Conservation (phyloP, 371 early-diverging fungal genomes). For the Mucor racemosus region DNA sequence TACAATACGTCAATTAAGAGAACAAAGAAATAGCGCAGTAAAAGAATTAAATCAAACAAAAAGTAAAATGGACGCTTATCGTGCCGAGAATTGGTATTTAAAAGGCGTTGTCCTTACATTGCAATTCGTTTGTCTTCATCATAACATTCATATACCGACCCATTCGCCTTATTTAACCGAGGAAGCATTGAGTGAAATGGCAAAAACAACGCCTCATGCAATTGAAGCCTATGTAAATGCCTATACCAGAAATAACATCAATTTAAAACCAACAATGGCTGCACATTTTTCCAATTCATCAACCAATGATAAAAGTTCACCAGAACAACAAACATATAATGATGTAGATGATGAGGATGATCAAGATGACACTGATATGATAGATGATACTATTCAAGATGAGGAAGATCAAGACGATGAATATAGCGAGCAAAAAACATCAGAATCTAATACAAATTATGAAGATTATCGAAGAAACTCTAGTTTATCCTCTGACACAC, state of each 20-base stretch:
- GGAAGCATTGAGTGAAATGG: slow-evolving; percentile 36
- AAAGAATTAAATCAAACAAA: slow-evolving; percentile 54
- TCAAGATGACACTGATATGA: not conserved
- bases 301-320: slow-evolving; percentile 6
- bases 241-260: slow-evolving; percentile 41
- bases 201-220: slow-evolving; percentile 41
- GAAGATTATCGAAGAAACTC: not conserved
- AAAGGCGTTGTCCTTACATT: slow-evolving; percentile 58
- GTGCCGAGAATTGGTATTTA: slow-evolving; percentile 62
- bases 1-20: slow-evolving; percentile 65
- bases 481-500: slow-evolving; percentile 7
- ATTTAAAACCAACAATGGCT: slow-evolving; percentile 43
- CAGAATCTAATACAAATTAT: not conserved
- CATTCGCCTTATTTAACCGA: slow-evolving; percentile 48
- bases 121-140: slow-evolving; percentile 50
- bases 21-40: slow-evolving; percentile 44
- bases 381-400: not conserved
- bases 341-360: slow-evolving; percentile 4
- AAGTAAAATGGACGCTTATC: slow-evolving; percentile 51
- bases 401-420: slow-evolving; percentile 2
- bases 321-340: not conserved
- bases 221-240: slow-evolving; percentile 49
- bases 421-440: not conserved
- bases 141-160: slow-evolving; percentile 43
- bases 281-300: slow-evolving; percentile 34